phyloP scores from a whole-genome alignment of 179 eudicot genomes.

The Silene noctiflora region DNA sequence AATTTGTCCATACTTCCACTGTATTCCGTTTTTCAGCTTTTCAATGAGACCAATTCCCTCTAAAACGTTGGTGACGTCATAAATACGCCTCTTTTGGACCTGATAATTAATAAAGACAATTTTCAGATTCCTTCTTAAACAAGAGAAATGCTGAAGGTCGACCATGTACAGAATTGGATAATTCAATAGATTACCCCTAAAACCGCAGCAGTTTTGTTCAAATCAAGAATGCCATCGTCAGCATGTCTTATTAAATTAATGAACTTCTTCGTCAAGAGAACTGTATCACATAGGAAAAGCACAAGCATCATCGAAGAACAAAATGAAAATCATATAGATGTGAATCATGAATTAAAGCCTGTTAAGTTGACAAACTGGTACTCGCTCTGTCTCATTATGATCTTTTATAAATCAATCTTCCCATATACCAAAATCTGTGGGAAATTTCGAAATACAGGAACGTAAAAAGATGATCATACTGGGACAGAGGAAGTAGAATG shows the following conservation, averaged over 20 bases:
- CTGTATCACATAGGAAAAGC: constrained; percentile 32
- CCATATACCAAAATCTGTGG: neutral
- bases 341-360: neutral
- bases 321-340: neutral
- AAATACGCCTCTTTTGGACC: constrained; percentile 96
- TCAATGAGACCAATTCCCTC: constrained; percentile 97
- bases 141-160: neutral
- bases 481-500: too few relatives aligned
- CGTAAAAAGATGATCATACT: neutral
- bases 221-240: constrained; percentile 90
- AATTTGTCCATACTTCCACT: constrained; percentile 74
- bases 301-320: neutral
- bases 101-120: constrained; percentile 27
- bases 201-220: constrained; percentile 82
- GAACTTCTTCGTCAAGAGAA: constrained; percentile 83
- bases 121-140: constrained; percentile 23
- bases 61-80: constrained; percentile 84
- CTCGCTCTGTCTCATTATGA: neutral
- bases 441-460: neutral
- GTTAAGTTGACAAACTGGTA: constrained; percentile 3
- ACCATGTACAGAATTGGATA: constrained; percentile 1
- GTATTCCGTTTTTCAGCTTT: constrained; percentile 88
- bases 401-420: neutral
- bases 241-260: constrained; percentile 79
- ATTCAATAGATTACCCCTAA: constrained; percentile 51